Evolutionary conservation across 148 eudicot species (phyloP).

Genomic region (Beta vulgaris): DNA sequence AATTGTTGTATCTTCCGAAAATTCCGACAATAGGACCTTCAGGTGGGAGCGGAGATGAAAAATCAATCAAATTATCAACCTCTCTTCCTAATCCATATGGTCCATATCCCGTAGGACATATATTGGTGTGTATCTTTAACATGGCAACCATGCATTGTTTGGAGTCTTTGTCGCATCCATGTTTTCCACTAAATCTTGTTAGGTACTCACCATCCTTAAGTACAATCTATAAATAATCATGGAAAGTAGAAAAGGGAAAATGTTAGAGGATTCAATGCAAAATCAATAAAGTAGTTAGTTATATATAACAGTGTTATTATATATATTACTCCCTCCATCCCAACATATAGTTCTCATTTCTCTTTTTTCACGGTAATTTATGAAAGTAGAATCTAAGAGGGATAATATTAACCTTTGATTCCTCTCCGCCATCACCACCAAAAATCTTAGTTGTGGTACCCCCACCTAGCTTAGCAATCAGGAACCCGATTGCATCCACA

Average conservation of each 20-base stretch:
- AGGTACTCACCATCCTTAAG: not conserved
- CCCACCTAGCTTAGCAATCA: not conserved
- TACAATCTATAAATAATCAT: not conserved
- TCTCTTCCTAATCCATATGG: not conserved
- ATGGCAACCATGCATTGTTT: too few species aligned
- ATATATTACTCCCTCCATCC: too few species aligned
- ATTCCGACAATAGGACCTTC: not conserved
- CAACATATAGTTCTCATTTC: too few species aligned
- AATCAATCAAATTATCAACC: not conserved
- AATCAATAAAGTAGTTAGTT: too few species aligned
- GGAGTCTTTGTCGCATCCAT: not conserved
- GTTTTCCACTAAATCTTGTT: not conserved
- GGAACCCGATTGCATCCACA: conserved; percentile 14
- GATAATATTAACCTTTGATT: not conserved
- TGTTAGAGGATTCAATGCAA: not conserved
- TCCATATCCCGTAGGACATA: conserved; percentile 9
- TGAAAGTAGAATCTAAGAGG: not conserved
- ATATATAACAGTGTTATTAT: too few species aligned
- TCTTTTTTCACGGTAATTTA: too few species aligned
- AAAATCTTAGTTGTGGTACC: not conserved
- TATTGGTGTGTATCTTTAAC: conserved; percentile 12
- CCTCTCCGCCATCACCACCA: not conserved
- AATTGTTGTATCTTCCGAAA: not conserved
- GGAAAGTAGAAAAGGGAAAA: not conserved
- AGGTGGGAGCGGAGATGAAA: not conserved